Conservation (phyloP, 2,329 filamentous ascomycete species). For the Exophiala phaeomuriformis region DNA sequence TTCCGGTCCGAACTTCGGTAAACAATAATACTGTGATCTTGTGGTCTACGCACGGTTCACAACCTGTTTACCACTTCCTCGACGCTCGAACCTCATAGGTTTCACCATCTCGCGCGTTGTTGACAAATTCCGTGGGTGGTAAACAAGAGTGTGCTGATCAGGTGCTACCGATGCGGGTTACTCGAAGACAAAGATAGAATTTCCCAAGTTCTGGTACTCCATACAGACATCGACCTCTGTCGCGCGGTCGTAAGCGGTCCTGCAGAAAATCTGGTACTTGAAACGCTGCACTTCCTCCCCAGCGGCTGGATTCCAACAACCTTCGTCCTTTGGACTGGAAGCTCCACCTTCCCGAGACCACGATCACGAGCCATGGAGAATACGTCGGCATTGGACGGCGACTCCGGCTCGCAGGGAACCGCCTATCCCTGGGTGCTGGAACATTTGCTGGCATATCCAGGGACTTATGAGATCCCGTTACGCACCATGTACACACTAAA, state of each 20-base stretch:
- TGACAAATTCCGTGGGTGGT: constrained; percentile 17
- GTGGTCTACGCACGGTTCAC: constrained; percentile 17
- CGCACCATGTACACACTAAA: constrained; percentile 63
- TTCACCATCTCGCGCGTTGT: constrained; percentile 11
- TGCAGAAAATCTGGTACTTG: background rate
- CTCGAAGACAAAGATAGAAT: constrained; percentile 5
- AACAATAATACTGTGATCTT: background rate
- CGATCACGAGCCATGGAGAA: background rate
- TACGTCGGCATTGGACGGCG: constrained; percentile 10
- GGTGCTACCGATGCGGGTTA: constrained; percentile 9
- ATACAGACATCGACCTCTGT: background rate
- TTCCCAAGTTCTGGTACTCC: background rate
- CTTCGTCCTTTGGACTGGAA: background rate
- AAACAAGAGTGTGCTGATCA: constrained; percentile 14
- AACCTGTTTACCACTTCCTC: constrained; percentile 5
- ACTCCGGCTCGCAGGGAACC: constrained; percentile 32
- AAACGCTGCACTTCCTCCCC: background rate
- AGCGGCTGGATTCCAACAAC: background rate
- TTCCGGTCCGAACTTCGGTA: background rate
- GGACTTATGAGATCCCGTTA: constrained; percentile 58
- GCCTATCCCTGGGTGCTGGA: constrained; percentile 50
- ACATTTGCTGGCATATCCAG: constrained; percentile 54
- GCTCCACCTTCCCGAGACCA: background rate
- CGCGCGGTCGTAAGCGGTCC: background rate
- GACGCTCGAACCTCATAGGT: constrained; percentile 7